A percentile compares a stretch with the other conserved stretches of the same genome.
Conservation (phyloP, 306 rosid genomes). For the Corylus avellana region DNA sequence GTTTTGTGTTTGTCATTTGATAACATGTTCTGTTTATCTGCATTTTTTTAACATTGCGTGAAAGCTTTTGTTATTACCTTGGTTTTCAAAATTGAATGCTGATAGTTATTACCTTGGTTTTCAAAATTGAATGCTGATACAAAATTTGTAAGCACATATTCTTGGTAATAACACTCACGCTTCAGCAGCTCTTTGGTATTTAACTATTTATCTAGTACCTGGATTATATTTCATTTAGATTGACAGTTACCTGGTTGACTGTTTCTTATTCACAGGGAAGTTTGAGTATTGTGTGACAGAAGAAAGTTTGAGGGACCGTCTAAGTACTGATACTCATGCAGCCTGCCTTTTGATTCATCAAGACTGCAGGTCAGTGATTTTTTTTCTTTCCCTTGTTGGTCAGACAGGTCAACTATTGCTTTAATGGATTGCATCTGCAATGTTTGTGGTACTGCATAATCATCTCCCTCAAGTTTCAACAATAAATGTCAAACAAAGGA, state of each 20-base stretch:
- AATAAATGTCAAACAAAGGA: background rate
- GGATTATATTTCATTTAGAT: slow-evolving; percentile 13
- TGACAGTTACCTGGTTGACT: background rate
- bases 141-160: background rate
- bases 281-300: slow-evolving; percentile 65
- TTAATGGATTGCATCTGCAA: background rate
- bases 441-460: slow-evolving; percentile 3
- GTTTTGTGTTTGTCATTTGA: slow-evolving; percentile 9
- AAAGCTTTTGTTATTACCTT: slow-evolving; percentile 16
- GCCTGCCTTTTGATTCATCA: slow-evolving; percentile 59
- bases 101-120: slow-evolving; percentile 9
- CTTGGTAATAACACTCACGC: background rate
- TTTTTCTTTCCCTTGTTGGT: too few relatives aligned
- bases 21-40: slow-evolving; percentile 8
- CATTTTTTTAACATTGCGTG: slow-evolving; percentile 1
- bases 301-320: slow-evolving; percentile 86
- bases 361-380: slow-evolving; percentile 59
- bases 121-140: background rate
- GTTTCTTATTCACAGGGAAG: slow-evolving; percentile 45
- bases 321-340: slow-evolving; percentile 57
- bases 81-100: background rate
- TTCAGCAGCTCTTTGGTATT: background rate
- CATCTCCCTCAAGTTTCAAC: background rate
- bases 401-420: slow-evolving; percentile 39
- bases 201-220: background rate